Percentiles rank a stretch among this genome's conserved stretches.
phyloP scores from a whole-genome alignment of 169 alveolate species.

The Plasmodium vivax region DNA sequence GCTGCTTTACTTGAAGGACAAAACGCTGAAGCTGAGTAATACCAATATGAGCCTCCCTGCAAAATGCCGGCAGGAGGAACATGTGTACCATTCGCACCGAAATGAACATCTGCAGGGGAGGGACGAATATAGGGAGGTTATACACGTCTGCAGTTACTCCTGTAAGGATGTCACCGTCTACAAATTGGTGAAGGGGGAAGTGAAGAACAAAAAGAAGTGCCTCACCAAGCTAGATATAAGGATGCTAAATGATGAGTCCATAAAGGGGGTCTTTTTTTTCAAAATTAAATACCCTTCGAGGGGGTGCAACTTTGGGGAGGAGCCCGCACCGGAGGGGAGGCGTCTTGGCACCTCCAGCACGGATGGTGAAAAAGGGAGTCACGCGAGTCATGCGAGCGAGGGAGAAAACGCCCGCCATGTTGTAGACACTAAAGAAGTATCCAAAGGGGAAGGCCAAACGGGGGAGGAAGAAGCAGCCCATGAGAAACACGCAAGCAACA shows the following conservation, averaged over 20 bases:
- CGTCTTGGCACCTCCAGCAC: neutral
- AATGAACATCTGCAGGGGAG: constrained; percentile 5
- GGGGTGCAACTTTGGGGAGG: neutral
- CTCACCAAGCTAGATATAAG: constrained; percentile 17
- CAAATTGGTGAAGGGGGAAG: constrained; percentile 56
- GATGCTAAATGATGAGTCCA: constrained; percentile 11
- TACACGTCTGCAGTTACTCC: constrained; percentile 63
- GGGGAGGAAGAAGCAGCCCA: neutral
- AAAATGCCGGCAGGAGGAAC: constrained; percentile 8
- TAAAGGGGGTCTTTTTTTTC: constrained; percentile 56
- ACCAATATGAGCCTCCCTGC: constrained; percentile 63
- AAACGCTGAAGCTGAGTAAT: constrained; percentile 40
- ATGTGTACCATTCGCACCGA: constrained; percentile 46
- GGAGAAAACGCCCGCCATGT: neutral
- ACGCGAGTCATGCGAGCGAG: neutral
- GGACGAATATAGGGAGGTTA: constrained; percentile 40
- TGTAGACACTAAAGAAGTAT: neutral
- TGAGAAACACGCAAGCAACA: neutral
- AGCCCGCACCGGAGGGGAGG: neutral
- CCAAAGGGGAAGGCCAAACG: neutral
- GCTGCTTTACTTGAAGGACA: constrained; percentile 24
- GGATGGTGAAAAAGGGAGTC: neutral
- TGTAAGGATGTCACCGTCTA: constrained; percentile 22
- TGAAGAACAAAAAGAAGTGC: constrained; percentile 51
- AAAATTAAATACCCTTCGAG: neutral